Base-by-base conservation (phyloP, 2,329 filamentous ascomycete genomes). In the Pseudocercospora vitis region DNA sequence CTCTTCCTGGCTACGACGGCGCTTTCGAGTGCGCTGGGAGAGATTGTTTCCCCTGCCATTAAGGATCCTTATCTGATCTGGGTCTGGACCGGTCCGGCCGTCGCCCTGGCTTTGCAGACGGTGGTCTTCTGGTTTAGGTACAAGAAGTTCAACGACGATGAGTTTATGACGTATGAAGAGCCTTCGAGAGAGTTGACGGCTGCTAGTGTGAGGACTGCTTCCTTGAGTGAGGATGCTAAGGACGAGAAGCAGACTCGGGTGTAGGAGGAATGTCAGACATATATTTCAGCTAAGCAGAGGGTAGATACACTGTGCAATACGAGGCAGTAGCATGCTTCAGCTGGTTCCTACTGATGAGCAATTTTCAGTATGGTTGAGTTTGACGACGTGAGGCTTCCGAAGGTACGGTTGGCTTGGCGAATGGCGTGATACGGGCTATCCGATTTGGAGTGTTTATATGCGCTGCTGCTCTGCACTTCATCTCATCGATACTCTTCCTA, bases 101-200 rank as follows among this genome's bases (percentile, higher is more conserved):
- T 80, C 39, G 77, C 75, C 3, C 70, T 80, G 2, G 71, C 70
- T 23, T 65, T 74, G 3, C 76, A 80, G 64, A 78, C 74, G 0
- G 61, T 74, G 19, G 61, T 80, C 44, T 80, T 80, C 60, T 76
- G 71, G 67, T 74, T 70, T 63, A 65, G 71, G 23, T 78, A 79
- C 57, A 72, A 67, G 37, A 61, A 73, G 42, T 62, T 79, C 21
- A 65, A 71, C 58, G 57, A 68, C 33, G 64, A 63, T 48, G 64
- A 61, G 48, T 40, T 51, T 24, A 51, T 51, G 48, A 51, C 37
- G 4, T 23, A 44, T 33, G 48, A 51, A 14, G 37, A 50, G 7
- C 19, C 23, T 12, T 40, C 37, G 12, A 6, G 23, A 11, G 37
- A 40, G 19, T 19, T 40, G 7, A 40, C n/a, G 7, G 9, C 12